Conservation (phyloP, 148 eudicot species). For the Rhododendron kiyosumense region DNA sequence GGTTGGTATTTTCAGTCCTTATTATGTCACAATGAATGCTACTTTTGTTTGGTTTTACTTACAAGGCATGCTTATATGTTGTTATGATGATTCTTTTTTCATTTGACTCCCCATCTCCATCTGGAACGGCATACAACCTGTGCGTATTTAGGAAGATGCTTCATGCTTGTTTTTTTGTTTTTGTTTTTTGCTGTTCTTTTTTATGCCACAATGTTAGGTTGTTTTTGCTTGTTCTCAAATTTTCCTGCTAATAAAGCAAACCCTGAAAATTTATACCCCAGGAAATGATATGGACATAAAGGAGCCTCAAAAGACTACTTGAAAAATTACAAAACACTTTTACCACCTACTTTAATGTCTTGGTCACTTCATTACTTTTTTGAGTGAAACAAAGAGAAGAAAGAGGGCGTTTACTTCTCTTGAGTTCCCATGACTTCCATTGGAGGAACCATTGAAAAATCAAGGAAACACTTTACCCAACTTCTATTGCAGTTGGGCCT, state of each 20-base stretch:
- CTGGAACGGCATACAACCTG: neutral
- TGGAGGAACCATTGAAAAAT: neutral
- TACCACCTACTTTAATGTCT: neutral
- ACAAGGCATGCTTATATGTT: neutral
- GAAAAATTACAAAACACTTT: neutral
- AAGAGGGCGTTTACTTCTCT: neutral
- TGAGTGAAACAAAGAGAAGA: neutral
- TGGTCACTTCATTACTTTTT: neutral
- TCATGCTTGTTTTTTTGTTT: neutral
- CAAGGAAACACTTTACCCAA: neutral
- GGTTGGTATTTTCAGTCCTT: slow-evolving; percentile 33
- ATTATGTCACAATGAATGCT: neutral
- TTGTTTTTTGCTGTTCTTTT: neutral
- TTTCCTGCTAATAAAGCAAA: neutral
- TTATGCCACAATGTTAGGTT: neutral
- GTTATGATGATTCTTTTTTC: neutral
- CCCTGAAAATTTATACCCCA: neutral
- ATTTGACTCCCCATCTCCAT: neutral
- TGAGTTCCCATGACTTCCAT: neutral
- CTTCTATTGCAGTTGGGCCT: neutral
- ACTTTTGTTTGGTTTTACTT: neutral
- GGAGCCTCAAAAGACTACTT: neutral
- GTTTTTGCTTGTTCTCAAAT: neutral
- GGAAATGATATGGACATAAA: neutral
- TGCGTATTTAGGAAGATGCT: neutral